Conservation (phyloP, 2,329 filamentous ascomycete species). For the Dothideomycetes sp. region DNA sequence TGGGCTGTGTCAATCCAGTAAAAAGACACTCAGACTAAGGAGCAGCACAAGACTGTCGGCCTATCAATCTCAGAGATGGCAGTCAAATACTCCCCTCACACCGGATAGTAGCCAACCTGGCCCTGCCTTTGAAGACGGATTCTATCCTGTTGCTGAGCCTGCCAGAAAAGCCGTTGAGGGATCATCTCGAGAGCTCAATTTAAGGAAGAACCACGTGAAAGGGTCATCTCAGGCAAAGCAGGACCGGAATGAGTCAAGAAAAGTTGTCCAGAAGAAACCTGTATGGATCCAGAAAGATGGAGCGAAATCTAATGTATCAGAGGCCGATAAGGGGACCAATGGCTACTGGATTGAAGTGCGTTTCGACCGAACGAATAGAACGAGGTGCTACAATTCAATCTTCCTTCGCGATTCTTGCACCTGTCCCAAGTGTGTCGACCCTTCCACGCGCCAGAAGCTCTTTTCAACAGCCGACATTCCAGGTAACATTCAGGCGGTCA, state of each 20-base stretch:
- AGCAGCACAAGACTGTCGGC: background rate
- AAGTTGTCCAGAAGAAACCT: too few relatives aligned
- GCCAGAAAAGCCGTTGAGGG: too few relatives aligned
- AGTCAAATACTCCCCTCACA: background rate
- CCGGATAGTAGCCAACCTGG: background rate
- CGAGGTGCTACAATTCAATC: constrained; percentile 14
- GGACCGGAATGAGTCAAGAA: too few relatives aligned
- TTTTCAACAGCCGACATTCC: constrained; percentile 58
- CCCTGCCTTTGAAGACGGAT: too few relatives aligned
- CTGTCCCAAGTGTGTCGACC: constrained; percentile 47
- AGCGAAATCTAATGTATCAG: too few relatives aligned
- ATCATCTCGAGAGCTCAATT: too few relatives aligned
- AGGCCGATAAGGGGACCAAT: too few relatives aligned
- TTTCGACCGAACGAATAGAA: background rate
- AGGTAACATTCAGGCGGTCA: constrained; percentile 29
- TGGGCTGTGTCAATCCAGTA: background rate
- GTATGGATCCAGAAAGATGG: too few relatives aligned
- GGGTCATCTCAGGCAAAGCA: too few relatives aligned
- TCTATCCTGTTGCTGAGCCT: too few relatives aligned
- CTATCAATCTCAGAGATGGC: background rate
- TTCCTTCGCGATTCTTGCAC: constrained; percentile 47
- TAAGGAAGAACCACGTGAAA: too few relatives aligned
- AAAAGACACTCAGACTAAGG: background rate
- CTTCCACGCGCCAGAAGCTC: constrained; percentile 49
- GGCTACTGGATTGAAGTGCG: too few relatives aligned